Percentiles rank a stretch among this genome's conserved stretches.
Conservation (phyloP, 2,329 filamentous ascomycete species). For the Diaporthe helianthi region DNA sequence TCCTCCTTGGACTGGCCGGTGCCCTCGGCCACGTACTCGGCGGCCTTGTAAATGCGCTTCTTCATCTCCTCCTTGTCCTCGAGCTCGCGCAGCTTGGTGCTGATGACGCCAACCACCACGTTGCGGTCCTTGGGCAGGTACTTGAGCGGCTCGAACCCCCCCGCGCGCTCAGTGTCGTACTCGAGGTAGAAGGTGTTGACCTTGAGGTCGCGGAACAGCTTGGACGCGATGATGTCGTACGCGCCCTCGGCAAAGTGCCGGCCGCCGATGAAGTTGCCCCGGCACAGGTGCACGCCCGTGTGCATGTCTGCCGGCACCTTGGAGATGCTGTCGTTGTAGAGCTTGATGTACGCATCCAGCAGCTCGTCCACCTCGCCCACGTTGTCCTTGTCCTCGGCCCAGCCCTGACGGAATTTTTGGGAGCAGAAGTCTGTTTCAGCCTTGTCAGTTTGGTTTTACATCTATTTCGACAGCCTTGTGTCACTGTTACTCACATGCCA, state of each 20-base stretch:
- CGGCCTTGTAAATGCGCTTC: slow-evolving; percentile 64
- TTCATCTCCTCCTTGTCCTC: slow-evolving; percentile 72
- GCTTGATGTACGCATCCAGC: slow-evolving; percentile 76
- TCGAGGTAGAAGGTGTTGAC: slow-evolving; percentile 74
- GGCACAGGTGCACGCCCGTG: slow-evolving; percentile 78
- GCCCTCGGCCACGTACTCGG: slow-evolving; percentile 73
- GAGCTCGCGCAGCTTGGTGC: slow-evolving; percentile 66
- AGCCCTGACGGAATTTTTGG: slow-evolving; percentile 73
- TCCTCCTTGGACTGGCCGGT: slow-evolving; percentile 69
- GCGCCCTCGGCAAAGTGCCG: slow-evolving; percentile 71
- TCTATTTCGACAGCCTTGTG: no score
- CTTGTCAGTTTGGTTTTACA: not conserved
- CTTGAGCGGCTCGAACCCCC: slow-evolving; percentile 70
- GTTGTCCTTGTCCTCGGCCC: slow-evolving; percentile 72
- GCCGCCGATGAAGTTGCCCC: slow-evolving; percentile 70
- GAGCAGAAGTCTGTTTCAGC: slow-evolving; percentile 70
- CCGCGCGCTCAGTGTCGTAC: slow-evolving; percentile 70
- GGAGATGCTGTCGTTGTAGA: slow-evolving; percentile 76
- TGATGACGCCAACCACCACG: slow-evolving; percentile 69
- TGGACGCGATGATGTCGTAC: slow-evolving; percentile 72
- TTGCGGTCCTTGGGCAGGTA: slow-evolving; percentile 66
- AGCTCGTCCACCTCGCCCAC: slow-evolving; percentile 72
- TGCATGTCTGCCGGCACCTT: slow-evolving; percentile 74
- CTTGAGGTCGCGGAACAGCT: slow-evolving; percentile 68
- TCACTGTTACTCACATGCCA: slow-evolving; percentile 72